Base-by-base conservation (phyloP, 257 asterid species). In the Datura wrightii region DNA sequence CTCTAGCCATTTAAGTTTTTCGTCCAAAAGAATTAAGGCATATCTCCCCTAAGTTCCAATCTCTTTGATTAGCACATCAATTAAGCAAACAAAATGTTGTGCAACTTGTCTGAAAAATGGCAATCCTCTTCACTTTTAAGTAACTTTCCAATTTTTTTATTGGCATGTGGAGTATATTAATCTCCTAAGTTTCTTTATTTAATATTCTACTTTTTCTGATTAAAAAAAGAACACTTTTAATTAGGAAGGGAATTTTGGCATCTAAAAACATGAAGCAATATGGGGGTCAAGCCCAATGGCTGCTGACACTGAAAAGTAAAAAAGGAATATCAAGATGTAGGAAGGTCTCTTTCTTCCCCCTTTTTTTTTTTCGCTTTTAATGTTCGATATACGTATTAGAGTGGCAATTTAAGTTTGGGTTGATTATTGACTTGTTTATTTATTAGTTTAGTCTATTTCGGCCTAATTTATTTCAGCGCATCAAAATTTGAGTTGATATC, bases 241-340 rank as follows among this genome's bases (percentile, higher is more conserved):
- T 3, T 66, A 18, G 81, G 72, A 13, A 82, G 89, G 88, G 94
- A 91, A 91, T 24, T 24, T 24, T 92, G 89, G 92, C 80, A 88
- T 92, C 91, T 56, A 67, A 37, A 79, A 24, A 66, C 88, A 79
- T 88, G 63, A 82, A 81, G 42, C 39, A 24, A 24, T 24, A 82
- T 85, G 87, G 89, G 89, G 86, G 86, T 59, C 83, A 71, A 86
- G 74, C 89, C 85, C 82, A 86, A 85, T 89, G 92, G 89, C 86
- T 66, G 90, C 90, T 88, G 88, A 87, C 91, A 82, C 62, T 50
- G 31, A 76, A 76, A 76, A 76, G 71, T 66, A 53, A 84, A 66
- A 86, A 90, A 70, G 81, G 90, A 90, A 88, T 90, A 87, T 56
- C 39, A 60, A 80, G 58, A 53, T 44, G 11, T n/a, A 58, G 87